Evolutionary conservation across 495 filamentous ascomycete species (phyloP).

Genomic region (Saxispiralis lemnorum): DNA sequence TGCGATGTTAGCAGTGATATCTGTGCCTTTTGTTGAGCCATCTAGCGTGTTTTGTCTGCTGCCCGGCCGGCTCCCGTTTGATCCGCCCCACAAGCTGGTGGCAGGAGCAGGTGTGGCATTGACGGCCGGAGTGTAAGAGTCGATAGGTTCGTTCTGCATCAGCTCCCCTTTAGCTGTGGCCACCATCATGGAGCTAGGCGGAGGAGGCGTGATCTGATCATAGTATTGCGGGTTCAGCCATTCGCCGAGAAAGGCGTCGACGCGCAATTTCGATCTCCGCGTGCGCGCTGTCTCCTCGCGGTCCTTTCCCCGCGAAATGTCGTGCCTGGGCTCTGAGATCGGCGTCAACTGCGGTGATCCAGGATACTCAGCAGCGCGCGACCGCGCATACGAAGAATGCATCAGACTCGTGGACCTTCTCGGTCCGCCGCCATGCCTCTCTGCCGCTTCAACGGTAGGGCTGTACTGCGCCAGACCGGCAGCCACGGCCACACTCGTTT

Average conservation of each 20-base stretch:
- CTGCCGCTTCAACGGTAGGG: conserved; percentile 13
- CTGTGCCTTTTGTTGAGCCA: conserved; percentile 17
- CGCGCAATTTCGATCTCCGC: conserved; percentile 46
- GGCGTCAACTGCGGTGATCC: conserved; percentile 12
- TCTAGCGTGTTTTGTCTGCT: conserved; percentile 18
- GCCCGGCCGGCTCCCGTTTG: not conserved
- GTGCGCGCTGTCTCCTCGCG: conserved; percentile 9
- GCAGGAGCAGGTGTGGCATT: conserved; percentile 1
- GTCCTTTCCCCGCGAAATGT: conserved; percentile 2
- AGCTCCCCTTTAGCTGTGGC: conserved; percentile 72
- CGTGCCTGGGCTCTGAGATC: conserved; percentile 7
- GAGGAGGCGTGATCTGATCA: conserved; percentile 77
- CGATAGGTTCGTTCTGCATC: conserved; percentile 26
- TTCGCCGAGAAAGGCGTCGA: conserved; percentile 88
- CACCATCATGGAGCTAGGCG: conserved; percentile 68
- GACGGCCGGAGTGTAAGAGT: conserved; percentile 11
- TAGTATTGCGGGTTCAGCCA: conserved; percentile 91
- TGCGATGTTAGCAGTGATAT: conserved; percentile 13
- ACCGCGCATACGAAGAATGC: conserved; percentile 13
- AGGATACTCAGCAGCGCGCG: not conserved
- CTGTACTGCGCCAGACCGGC: conserved; percentile 63
- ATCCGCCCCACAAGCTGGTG: conserved; percentile 8
- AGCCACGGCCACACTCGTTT: conserved; percentile 79
- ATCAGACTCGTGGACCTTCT: conserved; percentile 1
- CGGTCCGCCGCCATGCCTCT: not conserved